phyloP scores from a whole-genome alignment of 2,329 filamentous ascomycete species.

The Blastomyces silverae region DNA sequence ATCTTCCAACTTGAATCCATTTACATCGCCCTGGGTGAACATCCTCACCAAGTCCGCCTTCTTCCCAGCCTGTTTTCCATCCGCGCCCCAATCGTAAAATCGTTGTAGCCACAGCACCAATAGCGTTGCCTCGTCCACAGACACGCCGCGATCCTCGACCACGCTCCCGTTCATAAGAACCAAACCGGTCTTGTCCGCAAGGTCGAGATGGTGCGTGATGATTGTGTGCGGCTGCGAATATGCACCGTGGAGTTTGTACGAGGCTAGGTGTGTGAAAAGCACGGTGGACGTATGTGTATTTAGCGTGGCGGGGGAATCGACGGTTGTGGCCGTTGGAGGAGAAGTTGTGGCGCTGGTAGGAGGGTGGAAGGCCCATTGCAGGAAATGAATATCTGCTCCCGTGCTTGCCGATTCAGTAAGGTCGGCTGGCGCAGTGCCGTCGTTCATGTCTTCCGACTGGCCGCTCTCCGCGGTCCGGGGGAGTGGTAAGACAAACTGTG shows the following conservation, averaged over 20 bases:
- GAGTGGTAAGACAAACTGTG: conserved; percentile 85
- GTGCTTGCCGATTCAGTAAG: conserved; percentile 25
- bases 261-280: conserved; percentile 87
- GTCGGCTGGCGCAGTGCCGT: conserved; percentile 27
- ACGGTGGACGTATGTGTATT: conserved; percentile 61
- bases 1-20: conserved; percentile 72
- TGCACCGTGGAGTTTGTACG: conserved; percentile 85
- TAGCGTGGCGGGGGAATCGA: conserved; percentile 33
- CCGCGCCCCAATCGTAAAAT: conserved; percentile 67
- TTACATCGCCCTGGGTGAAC: conserved; percentile 69
- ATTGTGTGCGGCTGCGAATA: conserved; percentile 90
- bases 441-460: conserved; percentile 16
- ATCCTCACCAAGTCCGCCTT: conserved; percentile 68
- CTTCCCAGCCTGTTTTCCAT: conserved; percentile 48
- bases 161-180: conserved; percentile 83
- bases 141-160: conserved; percentile 66
- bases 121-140: conserved; percentile 77
- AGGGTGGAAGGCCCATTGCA: conserved; percentile 91
- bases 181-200: conserved; percentile 64
- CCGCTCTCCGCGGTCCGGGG: conserved; percentile 40
- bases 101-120: conserved; percentile 87
- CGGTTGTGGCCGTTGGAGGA: conserved; percentile 22
- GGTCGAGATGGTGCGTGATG: conserved; percentile 81
- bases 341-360: conserved; percentile 41
- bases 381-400: conserved; percentile 80